Conservation (phyloP, 139 green algal genomes). For the Chlamydomonas urium region DNA sequence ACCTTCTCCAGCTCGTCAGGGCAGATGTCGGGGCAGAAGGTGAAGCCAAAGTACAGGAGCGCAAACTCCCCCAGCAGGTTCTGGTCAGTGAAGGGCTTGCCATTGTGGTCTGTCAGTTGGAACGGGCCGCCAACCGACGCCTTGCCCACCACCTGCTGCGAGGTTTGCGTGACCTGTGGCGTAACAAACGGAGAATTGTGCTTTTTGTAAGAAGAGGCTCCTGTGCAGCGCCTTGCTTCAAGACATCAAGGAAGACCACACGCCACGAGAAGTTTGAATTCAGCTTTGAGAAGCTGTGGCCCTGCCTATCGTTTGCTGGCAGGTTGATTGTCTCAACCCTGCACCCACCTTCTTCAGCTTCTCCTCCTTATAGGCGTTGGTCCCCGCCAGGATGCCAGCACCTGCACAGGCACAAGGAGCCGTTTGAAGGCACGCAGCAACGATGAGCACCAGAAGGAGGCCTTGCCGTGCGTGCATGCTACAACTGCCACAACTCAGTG, state of each 20-base stretch:
- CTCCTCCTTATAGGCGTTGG: slow-evolving; percentile 31
- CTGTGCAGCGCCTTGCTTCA: too few species aligned
- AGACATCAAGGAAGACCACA: too few species aligned
- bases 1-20: slow-evolving; percentile 98
- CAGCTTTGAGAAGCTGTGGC: too few species aligned
- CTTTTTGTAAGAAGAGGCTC: too few species aligned
- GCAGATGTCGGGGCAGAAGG: slow-evolving; percentile 96
- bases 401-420: not conserved
- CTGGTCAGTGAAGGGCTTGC: slow-evolving; percentile 66
- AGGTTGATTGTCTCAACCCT: too few species aligned
- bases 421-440: not conserved
- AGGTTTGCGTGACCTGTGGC: slow-evolving; percentile 35
- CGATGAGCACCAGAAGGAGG: too few species aligned
- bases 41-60: slow-evolving; percentile 99
- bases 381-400: slow-evolving; percentile 26
- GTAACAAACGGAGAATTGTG: not conserved
- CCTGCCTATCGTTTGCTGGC: too few species aligned
- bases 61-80: slow-evolving; percentile 83
- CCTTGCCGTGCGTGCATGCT: too few species aligned
- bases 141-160: slow-evolving; percentile 63
- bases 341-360: slow-evolving; percentile 34
- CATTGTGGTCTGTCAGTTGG: slow-evolving; percentile 70
- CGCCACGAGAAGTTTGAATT: too few species aligned
- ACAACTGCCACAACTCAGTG: too few species aligned
- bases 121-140: slow-evolving; percentile 91